phyloP scores from a whole-genome alignment of 305 asterid species.

The Fraxinus dipetala region DNA sequence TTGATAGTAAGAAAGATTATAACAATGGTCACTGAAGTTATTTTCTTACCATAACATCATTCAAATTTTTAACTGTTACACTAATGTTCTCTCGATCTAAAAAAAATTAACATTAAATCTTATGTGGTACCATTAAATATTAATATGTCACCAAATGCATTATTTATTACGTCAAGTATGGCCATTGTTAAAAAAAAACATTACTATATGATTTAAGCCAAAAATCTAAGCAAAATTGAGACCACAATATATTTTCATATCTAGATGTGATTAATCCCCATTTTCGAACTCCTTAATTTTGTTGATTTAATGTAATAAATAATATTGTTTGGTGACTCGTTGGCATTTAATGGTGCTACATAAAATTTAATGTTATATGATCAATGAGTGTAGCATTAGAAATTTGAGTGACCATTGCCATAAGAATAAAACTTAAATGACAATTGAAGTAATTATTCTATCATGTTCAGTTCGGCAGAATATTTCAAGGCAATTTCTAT shows the following conservation, averaged over 20 bases:
- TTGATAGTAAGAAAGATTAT: not conserved
- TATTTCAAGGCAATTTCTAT: not conserved
- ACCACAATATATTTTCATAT: not conserved
- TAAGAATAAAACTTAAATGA: not conserved
- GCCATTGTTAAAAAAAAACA: not conserved
- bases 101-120: too few species aligned
- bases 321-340: not conserved
- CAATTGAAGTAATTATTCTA: not conserved
- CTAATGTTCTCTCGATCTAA: not conserved
- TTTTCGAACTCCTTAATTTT: too few species aligned
- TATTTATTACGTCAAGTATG: not conserved
- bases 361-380: too few species aligned
- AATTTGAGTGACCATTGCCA: not conserved
- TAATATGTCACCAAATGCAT: not conserved
- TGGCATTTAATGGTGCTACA: too few species aligned
- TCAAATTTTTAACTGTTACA: not conserved
- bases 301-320: not conserved
- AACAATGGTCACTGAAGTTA: not conserved
- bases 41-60: not conserved
- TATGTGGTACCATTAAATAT: not conserved
- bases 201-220: too few species aligned
- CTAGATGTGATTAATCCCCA: not conserved
- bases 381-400: not conserved
- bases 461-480: not conserved
- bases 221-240: not conserved